phyloP scores from a whole-genome alignment of 148 eudicot genomes.

The Vaccinium darrowii region DNA sequence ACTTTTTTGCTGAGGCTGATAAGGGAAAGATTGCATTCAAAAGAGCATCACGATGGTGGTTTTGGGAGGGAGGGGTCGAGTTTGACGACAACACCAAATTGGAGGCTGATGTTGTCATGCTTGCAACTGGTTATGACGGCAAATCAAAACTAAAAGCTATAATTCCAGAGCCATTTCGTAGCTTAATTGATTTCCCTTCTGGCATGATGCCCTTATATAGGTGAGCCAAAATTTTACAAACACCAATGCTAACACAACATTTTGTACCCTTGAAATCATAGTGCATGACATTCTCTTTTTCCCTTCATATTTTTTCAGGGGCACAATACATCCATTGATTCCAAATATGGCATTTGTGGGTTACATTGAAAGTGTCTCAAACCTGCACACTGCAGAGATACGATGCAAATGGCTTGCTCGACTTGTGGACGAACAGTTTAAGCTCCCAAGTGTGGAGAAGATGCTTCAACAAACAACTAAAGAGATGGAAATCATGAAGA shows the following conservation, averaged over 20 bases:
- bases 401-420: conserved; percentile 79
- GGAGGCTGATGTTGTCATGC: conserved; percentile 72
- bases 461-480: conserved; percentile 59
- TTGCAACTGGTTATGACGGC: conserved; percentile 90
- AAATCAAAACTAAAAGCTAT: conserved; percentile 62
- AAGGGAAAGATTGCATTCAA: conserved; percentile 64
- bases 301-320: conserved; percentile 29
- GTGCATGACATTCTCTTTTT: background rate
- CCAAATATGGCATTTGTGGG: conserved; percentile 96
- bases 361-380: conserved; percentile 75
- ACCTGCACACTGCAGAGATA: conserved; percentile 47
- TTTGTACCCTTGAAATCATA: background rate
- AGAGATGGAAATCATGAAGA: conserved; percentile 83
- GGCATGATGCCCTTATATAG: conserved; percentile 88
- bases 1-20: conserved; percentile 68
- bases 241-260: background rate
- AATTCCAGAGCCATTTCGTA: conserved; percentile 65
- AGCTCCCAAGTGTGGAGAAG: conserved; percentile 69
- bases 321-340: conserved; percentile 82
- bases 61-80: conserved; percentile 70
- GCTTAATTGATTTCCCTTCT: conserved; percentile 55
- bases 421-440: conserved; percentile 49
- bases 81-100: conserved; percentile 61
- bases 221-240: conserved; percentile 13
- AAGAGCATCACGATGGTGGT: conserved; percentile 63